Base-by-base conservation (phyloP, 2,329 filamentous ascomycete species). In the Berkeleyomyces rouxiae region DNA sequence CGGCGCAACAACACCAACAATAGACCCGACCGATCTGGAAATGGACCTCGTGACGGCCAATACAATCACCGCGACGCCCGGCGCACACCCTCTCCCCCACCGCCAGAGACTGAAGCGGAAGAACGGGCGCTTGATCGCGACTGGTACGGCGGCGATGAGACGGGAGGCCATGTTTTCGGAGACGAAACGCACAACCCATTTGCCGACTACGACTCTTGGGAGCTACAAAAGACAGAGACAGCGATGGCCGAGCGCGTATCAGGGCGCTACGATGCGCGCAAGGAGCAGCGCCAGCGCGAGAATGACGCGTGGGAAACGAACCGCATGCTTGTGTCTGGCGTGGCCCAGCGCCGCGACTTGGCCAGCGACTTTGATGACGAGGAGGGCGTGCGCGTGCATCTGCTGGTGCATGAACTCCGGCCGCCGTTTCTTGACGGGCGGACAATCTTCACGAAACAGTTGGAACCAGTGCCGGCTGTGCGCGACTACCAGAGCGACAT, bases 281-380 rank as follows among this genome's bases (percentile, higher is more conserved):
- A 86, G 65, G 79, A 89, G 64, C 90, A 96, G 73, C 88, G 91
- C 68, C 89, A 96, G 72, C 90, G 88, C 71, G 93, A 99, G 70
- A 90, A 93, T 51, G 93, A 99, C 74, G 92, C 91, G 0, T 99
- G 93, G 93, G 95, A 99, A 74, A 93, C 92, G 13, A 99, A 99
- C 72, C 88, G 93, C 64, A 97, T 99, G 93, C 79, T 99, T 65
- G 93, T 91, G 0, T 96, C 91, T 23, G 92, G 92, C 63, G 91
- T 99, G 16, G 93, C 93, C 16, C 95, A 99, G 73, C 79, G 92
- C 70, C 79, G 90, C 67, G 88, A 93, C 69, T 83, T 90, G 71
- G 85, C 85, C 33, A 80, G 82, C 58, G 90, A 93, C 70, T 95
- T 96, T 69, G 86, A 95, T 67, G 93, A 99, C 66, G 87, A 96